A percentile compares a stretch with the other conserved stretches of the same genome.
Conservation (phyloP, 2,329 filamentous ascomycete species). For the Spiromastix sp. region DNA sequence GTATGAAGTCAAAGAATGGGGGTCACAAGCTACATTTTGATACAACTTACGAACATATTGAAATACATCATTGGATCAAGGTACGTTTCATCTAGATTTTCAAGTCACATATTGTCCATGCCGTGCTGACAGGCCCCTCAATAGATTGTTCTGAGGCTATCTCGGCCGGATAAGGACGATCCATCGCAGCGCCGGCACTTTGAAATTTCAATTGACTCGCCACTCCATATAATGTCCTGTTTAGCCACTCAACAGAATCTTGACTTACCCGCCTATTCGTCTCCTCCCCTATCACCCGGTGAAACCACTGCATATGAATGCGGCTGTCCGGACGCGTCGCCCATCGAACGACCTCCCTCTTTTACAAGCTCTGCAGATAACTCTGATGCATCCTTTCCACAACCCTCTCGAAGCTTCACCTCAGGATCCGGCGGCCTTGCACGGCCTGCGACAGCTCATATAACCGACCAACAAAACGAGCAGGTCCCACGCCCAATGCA, state of each 20-base stretch:
- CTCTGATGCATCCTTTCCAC: slow-evolving; percentile 11
- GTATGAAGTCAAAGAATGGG: slow-evolving; percentile 64
- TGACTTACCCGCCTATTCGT: slow-evolving; percentile 68
- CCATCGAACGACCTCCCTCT: slow-evolving; percentile 22
- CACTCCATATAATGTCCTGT: slow-evolving; percentile 86
- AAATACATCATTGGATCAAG: slow-evolving; percentile 96
- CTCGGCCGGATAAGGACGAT: slow-evolving; percentile 68
- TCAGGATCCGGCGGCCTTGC: slow-evolving; percentile 31
- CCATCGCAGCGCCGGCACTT: slow-evolving; percentile 76
- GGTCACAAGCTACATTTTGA: slow-evolving; percentile 66
- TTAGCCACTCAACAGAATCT: slow-evolving; percentile 88
- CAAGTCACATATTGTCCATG: slow-evolving; percentile 5
- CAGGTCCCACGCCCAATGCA: slow-evolving; percentile 63
- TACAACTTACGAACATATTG: slow-evolving; percentile 86
- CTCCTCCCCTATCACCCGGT: slow-evolving; percentile 36
- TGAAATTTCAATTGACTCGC: slow-evolving; percentile 92
- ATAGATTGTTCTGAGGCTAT: slow-evolving; percentile 85
- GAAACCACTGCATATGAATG: slow-evolving; percentile 43
- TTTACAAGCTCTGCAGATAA: slow-evolving; percentile 5
- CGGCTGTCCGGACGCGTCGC: slow-evolving; percentile 54
- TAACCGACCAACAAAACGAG: slow-evolving; percentile 32
- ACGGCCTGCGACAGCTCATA: slow-evolving; percentile 41
- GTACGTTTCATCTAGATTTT: slow-evolving; percentile 38
- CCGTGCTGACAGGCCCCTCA: slow-evolving; percentile 9
- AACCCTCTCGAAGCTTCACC: slow-evolving; percentile 27